Base-by-base conservation (phyloP, 1,139 yeast species). In the Kodamaea sp. region DNA sequence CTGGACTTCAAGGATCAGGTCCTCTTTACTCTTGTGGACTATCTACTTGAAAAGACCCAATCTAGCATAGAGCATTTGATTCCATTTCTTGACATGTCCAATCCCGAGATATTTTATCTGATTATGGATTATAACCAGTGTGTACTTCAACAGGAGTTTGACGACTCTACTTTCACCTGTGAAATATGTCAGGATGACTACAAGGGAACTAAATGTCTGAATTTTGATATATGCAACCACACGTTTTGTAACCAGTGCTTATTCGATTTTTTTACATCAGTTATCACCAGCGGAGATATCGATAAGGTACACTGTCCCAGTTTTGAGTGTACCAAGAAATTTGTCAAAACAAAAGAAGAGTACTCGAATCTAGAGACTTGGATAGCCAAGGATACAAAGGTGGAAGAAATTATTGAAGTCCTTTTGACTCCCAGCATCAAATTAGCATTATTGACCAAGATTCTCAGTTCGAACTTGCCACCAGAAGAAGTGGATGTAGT, bases 241-340 rank as follows among this genome's bases (percentile, higher is more conserved):
- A 61, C 64, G 1, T 76, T 79, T 41, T 82, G 89, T 48, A 63
- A 62, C 25, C 37, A 41, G 1, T 82, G 89, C 46, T 55, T 80
- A 3, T 41, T 39, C 10, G 73, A 65, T 7, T 81, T 73, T 47
- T 77, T 73, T 42, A 41, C 55, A 1, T 59, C 70, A 2, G 57
- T 66, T 35, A 78, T 82, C 11, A 51, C 53, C 2, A 59, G 69
- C 13, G 87, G 85, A 1, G 76, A 74, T 22, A 66, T 78, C 3
- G 67, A 67, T 11, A 73, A 64, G 34, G 66, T 82, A 0, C 78
- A 78, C 44, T 82, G 89, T 48, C 87, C 88, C 0, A 70, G 76
- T 30, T 74, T 67, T 44, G 66, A 64, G 22, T 76, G 78, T 44
- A 61, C 73, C 2, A 63, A 61, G 38, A 25, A 42, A 22, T 37